Conservation (phyloP, 495 filamentous ascomycete genomes). For the Staphylotrichum longicolle region DNA sequence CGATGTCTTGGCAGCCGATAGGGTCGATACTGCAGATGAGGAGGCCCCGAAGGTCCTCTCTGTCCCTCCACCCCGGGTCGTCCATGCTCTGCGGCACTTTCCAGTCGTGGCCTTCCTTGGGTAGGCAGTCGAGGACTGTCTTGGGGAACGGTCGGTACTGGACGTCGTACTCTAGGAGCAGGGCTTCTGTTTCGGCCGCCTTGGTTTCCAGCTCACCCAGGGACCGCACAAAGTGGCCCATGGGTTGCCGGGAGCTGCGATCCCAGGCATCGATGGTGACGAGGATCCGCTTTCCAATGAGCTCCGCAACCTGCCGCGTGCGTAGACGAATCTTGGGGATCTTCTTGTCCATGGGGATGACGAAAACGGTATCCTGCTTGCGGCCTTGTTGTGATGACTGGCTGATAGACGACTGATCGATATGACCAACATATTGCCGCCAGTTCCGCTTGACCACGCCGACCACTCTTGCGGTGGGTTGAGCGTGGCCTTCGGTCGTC, state of each 20-base stretch:
- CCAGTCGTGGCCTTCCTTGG: constrained; percentile 91
- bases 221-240: constrained; percentile 90
- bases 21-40: constrained; percentile 97
- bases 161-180: constrained; percentile 92
- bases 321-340: constrained; percentile 93
- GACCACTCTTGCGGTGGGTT: constrained; percentile 90
- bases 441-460: constrained; percentile 93
- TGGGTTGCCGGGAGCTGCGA: constrained; percentile 83
- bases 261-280: constrained; percentile 96
- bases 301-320: constrained; percentile 81
- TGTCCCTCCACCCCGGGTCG: constrained; percentile 79
- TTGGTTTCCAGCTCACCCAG: constrained; percentile 93
- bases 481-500: constrained; percentile 70
- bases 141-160: constrained; percentile 98
- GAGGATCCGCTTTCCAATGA: constrained; percentile 88
- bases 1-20: constrained; percentile 94
- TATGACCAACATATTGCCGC: constrained; percentile 94
- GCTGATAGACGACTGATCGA: constrained; percentile 81
- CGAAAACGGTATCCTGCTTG: constrained; percentile 86
- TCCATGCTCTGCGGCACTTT: constrained; percentile 72
- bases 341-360: constrained; percentile 95
- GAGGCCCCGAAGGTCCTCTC: constrained; percentile 78
- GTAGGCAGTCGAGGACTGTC: constrained; percentile 88
- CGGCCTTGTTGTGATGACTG: constrained; percentile 67
- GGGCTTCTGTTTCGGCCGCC: constrained; percentile 90